A percentile compares a stretch with the other conserved stretches of the same genome.
Evolutionary conservation across 805 yeast species (phyloP).

Genomic region (Ogataea zsoltii): DNA sequence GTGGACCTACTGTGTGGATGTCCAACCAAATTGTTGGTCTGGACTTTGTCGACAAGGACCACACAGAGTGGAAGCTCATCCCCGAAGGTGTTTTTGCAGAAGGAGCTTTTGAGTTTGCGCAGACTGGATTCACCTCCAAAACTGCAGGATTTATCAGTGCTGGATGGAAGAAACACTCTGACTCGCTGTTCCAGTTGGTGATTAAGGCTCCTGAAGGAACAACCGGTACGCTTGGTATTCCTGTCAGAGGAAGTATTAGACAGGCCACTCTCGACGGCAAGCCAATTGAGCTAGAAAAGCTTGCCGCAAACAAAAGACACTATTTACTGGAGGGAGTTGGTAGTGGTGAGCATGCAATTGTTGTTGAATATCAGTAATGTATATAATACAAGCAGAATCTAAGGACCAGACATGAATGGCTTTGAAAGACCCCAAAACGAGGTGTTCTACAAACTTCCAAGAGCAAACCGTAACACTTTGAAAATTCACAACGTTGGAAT

Average conservation of each 20-base stretch:
- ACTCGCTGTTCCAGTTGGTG: background rate
- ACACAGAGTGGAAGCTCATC: background rate
- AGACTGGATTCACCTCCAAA: constrained; percentile 4
- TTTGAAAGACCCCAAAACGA: no score
- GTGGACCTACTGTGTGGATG: constrained; percentile 7
- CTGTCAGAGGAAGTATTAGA: background rate
- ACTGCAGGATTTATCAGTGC: constrained; percentile 4
- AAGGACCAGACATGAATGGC: no score
- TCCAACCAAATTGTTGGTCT: constrained; percentile 1
- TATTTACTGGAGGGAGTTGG: background rate
- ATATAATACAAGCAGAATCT: background rate
- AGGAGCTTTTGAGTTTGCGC: constrained; percentile 4
- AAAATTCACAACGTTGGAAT: no score
- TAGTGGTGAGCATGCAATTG: constrained; percentile 1
- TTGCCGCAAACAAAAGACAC: constrained; percentile 2
- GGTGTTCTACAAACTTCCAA: no score
- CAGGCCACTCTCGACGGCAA: background rate
- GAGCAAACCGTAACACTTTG: no score
- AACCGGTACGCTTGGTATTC: constrained; percentile 1
- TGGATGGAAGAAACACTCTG: constrained; percentile 4
- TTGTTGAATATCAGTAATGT: background rate
- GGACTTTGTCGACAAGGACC: constrained; percentile 2
- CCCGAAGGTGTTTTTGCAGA: constrained; percentile 3
- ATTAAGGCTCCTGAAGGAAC: constrained; percentile 2
- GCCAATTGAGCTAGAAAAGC: background rate